Percentiles rank a stretch among this genome's conserved stretches.
Evolutionary conservation across 129 eudicot genomes (phyloP).

Genomic region (Kitagawia praeruptora): DNA sequence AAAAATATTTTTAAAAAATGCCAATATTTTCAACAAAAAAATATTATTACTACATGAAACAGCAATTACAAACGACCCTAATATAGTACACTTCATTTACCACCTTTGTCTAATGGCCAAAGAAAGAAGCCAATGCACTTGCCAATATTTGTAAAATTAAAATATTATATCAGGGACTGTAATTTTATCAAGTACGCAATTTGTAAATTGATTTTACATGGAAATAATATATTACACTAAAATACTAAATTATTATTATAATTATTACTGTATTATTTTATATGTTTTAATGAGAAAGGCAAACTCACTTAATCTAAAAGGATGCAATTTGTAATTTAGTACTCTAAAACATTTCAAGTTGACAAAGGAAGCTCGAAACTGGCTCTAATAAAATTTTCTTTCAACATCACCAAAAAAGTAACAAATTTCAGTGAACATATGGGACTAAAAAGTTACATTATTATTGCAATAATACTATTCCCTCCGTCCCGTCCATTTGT

Average conservation of each 20-base stretch:
- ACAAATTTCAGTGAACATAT: too few relatives aligned
- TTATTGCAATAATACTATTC: too few relatives aligned
- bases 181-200: background rate
- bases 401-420: too few relatives aligned
- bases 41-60: too few relatives aligned
- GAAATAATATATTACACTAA: background rate
- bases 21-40: too few relatives aligned
- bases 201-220: background rate
- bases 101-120: background rate
- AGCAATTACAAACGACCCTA: too few relatives aligned
- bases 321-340: background rate
- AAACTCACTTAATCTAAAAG: background rate
- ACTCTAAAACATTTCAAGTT: background rate
- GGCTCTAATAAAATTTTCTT: background rate
- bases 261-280: too few relatives aligned
- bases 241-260: too few relatives aligned
- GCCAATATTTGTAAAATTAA: background rate
- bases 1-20: too few relatives aligned
- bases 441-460: too few relatives aligned
- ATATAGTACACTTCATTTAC: background rate
- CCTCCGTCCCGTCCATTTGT: too few relatives aligned
- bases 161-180: background rate
- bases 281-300: too few relatives aligned
- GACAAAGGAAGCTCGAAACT: background rate
- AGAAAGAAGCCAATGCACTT: background rate